phyloP scores from a whole-genome alignment of 2,329 filamentous ascomycete species.

The Fusarium heterosporum region DNA sequence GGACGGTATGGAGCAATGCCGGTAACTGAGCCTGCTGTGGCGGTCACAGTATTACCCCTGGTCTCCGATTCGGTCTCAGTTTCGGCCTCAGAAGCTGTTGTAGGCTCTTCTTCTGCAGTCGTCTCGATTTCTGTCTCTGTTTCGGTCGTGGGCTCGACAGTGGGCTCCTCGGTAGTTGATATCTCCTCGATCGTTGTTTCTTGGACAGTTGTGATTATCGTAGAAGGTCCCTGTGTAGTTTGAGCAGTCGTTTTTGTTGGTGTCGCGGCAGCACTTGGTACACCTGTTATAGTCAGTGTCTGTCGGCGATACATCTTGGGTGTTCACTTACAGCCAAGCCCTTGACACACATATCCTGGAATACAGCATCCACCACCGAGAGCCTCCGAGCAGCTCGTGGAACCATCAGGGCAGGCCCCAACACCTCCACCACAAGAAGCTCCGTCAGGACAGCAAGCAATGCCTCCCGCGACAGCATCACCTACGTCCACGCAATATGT shows the following conservation, averaged over 20 bases:
- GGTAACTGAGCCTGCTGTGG: constrained; percentile 51
- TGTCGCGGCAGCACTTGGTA: constrained; percentile 51
- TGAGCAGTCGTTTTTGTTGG: constrained; percentile 30
- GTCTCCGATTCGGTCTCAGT: constrained; percentile 35
- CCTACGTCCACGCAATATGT: constrained; percentile 74
- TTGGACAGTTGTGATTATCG: constrained; percentile 53
- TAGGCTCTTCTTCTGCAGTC: constrained; percentile 34
- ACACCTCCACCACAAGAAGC: constrained; percentile 72
- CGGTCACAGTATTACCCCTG: constrained; percentile 4
- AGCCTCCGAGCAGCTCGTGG: constrained; percentile 72
- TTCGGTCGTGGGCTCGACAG: constrained; percentile 53
- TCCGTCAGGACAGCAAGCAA: constrained; percentile 80
- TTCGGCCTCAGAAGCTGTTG: constrained; percentile 8
- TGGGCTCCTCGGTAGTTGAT: constrained; percentile 47
- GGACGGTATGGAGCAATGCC: constrained; percentile 62
- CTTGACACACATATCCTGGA: constrained; percentile 75
- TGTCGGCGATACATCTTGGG: not conserved
- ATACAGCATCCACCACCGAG: constrained; percentile 82
- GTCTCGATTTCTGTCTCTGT: constrained; percentile 50
- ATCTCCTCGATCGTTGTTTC: constrained; percentile 52
- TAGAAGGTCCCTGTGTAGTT: constrained; percentile 33
- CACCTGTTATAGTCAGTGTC: constrained; percentile 43
- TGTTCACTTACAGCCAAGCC: constrained; percentile 72
- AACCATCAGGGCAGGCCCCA: constrained; percentile 69
- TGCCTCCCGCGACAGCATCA: constrained; percentile 72